Evolutionary conservation across 1,139 yeast species (phyloP), one percentile per base, ranked within the genome.

Genomic region (Taphrina populina): DNA sequence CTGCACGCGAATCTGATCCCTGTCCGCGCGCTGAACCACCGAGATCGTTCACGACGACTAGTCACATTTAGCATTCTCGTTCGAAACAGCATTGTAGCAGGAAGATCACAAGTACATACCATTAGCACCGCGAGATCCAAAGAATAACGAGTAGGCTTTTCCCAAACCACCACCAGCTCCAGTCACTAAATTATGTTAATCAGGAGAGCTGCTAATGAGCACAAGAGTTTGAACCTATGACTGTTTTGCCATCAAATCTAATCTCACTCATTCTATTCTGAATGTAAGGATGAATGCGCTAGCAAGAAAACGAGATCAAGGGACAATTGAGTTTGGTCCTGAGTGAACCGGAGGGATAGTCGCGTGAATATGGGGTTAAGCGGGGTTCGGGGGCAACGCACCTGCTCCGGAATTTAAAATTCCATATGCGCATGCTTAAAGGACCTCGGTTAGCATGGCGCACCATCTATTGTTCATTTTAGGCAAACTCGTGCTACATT

Each of bases 111-210:
- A 90, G 65, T 83, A 90, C 26, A 29, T 30, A 43, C 47, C 96
- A 46, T 60, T 61, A 62, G 97, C 98, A 43, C 97, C 97, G 66
- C 95, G 77, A 62, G 81, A 76, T 54, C 95, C 97, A 71, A 78
- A 90, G 65, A 84, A 90, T 36, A 87, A 73, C 20, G 96, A 95
- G 71, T 92, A 92, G 55, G 82, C 82, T 67, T 78, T 84, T 37
- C 98, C 98, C 53, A 92, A 79, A 36, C 97, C 98, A 65, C 96
- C 97, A 62, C 98, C 98, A 52, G 96, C 95, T 45, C 97, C 98
- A 58, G 97, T 92, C 69, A 92, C 82, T 62, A 88, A 80, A 32
- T 88, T 96, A 52, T 88, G 96, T 69, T 84, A 39, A 26, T 15
- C 49, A 23, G 24, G 51, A 7, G 44, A 15, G n/a, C 17, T n/a